Evolutionary conservation across 179 eudicot species (phyloP).

Genomic region (Nepenthes alata): DNA sequence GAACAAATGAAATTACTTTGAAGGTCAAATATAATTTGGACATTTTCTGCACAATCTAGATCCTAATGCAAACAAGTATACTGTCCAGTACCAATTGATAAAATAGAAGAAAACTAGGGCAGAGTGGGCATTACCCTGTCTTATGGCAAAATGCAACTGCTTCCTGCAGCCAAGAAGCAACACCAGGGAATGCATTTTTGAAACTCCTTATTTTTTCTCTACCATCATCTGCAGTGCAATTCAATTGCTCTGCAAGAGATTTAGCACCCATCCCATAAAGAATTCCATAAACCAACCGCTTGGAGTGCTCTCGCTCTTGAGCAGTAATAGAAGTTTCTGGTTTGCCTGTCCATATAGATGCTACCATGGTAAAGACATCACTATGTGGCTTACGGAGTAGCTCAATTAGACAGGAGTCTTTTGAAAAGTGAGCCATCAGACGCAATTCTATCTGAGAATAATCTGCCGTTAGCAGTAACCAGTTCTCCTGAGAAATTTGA

Average conservation of each 20-base stretch:
- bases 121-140: slow-evolving; percentile 39
- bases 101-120: neutral
- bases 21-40: no score
- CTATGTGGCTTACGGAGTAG: slow-evolving; percentile 60
- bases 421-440: slow-evolving; percentile 94
- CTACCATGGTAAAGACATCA: slow-evolving; percentile 80
- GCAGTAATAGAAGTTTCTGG: slow-evolving; percentile 44
- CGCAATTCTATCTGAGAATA: slow-evolving; percentile 96
- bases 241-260: slow-evolving; percentile 76
- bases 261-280: slow-evolving; percentile 94
- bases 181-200: slow-evolving; percentile 75
- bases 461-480: slow-evolving; percentile 91
- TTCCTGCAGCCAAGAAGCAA: slow-evolving; percentile 89
- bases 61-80: no score
- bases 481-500: slow-evolving; percentile 56
- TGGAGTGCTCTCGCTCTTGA: slow-evolving; percentile 86
- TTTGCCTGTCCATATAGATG: slow-evolving; percentile 83
- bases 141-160: slow-evolving; percentile 68
- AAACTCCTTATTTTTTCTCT: slow-evolving; percentile 62
- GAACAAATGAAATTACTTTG: no score
- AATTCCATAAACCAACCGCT: slow-evolving; percentile 84
- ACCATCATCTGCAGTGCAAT: slow-evolving; percentile 74
- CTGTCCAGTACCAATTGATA: no score
- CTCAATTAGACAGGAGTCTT: slow-evolving; percentile 57
- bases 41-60: no score